These are phyloP conservation scores for Beta corolliflora DNA, from an alignment of 179 eudicot species.

Conservation along the genomic window DNA sequence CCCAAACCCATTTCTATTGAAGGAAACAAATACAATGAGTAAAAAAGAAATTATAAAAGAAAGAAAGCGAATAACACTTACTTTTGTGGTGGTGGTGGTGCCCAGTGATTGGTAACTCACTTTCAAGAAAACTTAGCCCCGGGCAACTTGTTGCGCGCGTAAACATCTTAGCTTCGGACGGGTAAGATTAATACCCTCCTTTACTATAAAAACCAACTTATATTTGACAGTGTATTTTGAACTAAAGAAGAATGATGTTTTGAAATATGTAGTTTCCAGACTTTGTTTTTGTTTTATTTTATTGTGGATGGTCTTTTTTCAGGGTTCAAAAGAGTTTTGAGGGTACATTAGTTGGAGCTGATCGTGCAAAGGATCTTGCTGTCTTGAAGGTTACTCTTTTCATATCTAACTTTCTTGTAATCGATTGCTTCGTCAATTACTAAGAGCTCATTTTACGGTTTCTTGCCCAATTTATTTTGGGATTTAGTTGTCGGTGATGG, in stretches of 20 bases:
- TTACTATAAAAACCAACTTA: not conserved
- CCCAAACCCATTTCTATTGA: not conserved
- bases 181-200: slow-evolving; percentile 50
- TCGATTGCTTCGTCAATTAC: not conserved
- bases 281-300: slow-evolving; percentile 18
- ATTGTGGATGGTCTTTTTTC: slow-evolving; percentile 23
- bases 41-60: not conserved
- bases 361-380: slow-evolving; percentile 98
- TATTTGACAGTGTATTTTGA: not conserved
- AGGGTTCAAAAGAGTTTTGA: slow-evolving; percentile 96
- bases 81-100: slow-evolving; percentile 26
- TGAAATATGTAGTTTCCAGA: not conserved
- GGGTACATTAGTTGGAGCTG: slow-evolving; percentile 90
- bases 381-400: slow-evolving; percentile 70
- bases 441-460: not conserved
- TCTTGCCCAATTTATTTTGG: not conserved
- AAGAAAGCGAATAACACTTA: not conserved
- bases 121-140: slow-evolving; percentile 74
- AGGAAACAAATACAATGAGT: not conserved
- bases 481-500: not conserved
- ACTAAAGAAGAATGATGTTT: not conserved
- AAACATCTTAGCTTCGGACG: slow-evolving; percentile 89
- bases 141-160: slow-evolving; percentile 97
- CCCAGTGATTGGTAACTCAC: slow-evolving; percentile 92
- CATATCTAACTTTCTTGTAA: not conserved